Conservation (phyloP, 2,329 filamentous ascomycete species). For the Botrytis byssoidea region DNA sequence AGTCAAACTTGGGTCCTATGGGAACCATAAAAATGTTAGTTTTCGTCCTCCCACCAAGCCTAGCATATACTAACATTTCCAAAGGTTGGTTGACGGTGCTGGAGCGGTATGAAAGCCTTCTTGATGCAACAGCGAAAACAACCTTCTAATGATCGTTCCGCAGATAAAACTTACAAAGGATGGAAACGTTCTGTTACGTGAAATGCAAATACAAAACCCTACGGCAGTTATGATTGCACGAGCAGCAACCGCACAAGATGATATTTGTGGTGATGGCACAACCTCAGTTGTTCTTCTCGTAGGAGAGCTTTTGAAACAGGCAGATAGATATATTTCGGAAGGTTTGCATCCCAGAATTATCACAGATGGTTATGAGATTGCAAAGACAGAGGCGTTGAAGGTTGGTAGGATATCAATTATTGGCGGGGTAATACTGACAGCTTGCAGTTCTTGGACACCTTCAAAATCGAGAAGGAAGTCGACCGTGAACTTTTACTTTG, state of each 20-base stretch:
- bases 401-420: conserved; percentile 44
- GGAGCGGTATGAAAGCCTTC: conserved; percentile 54
- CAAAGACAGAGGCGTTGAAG: conserved; percentile 88
- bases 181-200: conserved; percentile 78
- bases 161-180: conserved; percentile 99
- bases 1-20: conserved; percentile 90
- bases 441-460: conserved; percentile 79
- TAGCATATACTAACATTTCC: conserved; percentile 30
- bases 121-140: conserved; percentile 24
- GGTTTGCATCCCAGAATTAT: conserved; percentile 96
- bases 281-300: conserved; percentile 94
- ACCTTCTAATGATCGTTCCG: conserved; percentile 28
- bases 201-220: conserved; percentile 96
- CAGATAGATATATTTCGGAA: conserved; percentile 91
- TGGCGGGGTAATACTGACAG: conserved; percentile 23
- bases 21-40: conserved; percentile 92
- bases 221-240: conserved; percentile 83
- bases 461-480: conserved; percentile 85
- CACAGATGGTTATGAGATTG: conserved; percentile 96
- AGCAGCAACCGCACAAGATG: conserved; percentile 94
- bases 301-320: conserved; percentile 96
- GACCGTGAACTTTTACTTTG: conserved; percentile 92
- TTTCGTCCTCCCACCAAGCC: background rate
- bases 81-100: conserved; percentile 66
- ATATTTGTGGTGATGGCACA: conserved; percentile 96